A percentile compares a stretch with the other conserved stretches of the same genome.
Conservation (phyloP, 352 stramenopile genomes). For the Pythium periplocum region DNA sequence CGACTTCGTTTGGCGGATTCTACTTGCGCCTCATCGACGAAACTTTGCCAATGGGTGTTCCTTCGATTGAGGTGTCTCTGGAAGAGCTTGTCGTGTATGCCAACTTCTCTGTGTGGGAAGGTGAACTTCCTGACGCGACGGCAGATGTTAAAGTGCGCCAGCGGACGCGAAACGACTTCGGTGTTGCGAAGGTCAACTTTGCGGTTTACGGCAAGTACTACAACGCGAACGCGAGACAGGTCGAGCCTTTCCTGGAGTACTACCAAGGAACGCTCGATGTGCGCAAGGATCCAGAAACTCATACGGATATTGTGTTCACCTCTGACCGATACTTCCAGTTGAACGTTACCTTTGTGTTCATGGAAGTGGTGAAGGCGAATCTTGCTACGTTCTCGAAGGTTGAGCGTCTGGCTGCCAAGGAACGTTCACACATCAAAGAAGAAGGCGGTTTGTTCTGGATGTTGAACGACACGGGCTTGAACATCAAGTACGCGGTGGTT, state of each 20-base stretch:
- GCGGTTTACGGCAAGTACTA: conserved; percentile 88
- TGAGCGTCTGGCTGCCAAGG: conserved; percentile 32
- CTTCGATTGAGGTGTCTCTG: conserved; percentile 74
- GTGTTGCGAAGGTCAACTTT: conserved; percentile 70
- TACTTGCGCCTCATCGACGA: conserved; percentile 85
- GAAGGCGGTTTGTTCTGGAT: conserved; percentile 82
- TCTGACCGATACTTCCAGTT: conserved; percentile 84
- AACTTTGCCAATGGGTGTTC: conserved; percentile 60
- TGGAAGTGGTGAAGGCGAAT: conserved; percentile 72
- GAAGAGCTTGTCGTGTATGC: conserved; percentile 75
- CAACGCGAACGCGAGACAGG: conserved; percentile 66
- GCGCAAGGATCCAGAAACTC: conserved; percentile 63
- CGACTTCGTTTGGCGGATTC: conserved; percentile 82
- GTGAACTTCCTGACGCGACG: conserved; percentile 15
- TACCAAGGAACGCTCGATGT: conserved; percentile 75
- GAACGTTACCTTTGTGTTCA: conserved; percentile 81
- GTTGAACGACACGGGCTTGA: conserved; percentile 73
- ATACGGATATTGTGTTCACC: conserved; percentile 64
- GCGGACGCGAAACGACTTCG: conserved; percentile 51
- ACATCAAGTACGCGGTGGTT: conserved; percentile 79
- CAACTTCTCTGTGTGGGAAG: conserved; percentile 72
- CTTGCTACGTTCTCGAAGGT: conserved; percentile 60
- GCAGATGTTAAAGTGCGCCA: conserved; percentile 36
- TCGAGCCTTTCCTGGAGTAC: conserved; percentile 85
- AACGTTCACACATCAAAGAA: conserved; percentile 78